Evolutionary conservation across 2,329 filamentous ascomycete genomes (phyloP).

Genomic region (Triangularia setosa): DNA sequence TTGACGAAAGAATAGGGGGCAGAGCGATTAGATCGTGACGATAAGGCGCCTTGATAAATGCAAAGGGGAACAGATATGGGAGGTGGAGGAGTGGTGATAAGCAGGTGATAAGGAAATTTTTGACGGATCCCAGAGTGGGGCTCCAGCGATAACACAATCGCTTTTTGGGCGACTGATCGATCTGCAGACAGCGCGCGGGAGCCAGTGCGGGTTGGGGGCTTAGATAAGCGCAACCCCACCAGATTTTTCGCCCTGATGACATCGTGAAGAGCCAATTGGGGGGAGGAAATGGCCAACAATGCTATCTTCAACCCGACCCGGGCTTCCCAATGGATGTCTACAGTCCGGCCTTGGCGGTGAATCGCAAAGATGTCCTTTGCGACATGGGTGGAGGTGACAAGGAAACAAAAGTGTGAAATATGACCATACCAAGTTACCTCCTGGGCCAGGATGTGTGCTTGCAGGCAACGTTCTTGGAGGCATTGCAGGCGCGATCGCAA

Average conservation of each 20-base stretch:
- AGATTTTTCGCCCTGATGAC: slow-evolving; percentile 1
- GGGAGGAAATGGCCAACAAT: background rate
- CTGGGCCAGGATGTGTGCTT: slow-evolving; percentile 36
- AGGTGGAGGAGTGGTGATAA: slow-evolving; percentile 24
- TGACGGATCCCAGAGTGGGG: slow-evolving; percentile 23
- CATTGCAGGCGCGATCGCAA: slow-evolving; percentile 26
- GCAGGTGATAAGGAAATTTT: slow-evolving; percentile 29
- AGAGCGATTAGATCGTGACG: slow-evolving; percentile 27
- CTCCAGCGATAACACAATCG: slow-evolving; percentile 16
- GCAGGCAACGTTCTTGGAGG: slow-evolving; percentile 36
- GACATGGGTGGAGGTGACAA: background rate
- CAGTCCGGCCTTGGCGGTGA: background rate
- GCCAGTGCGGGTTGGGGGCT: slow-evolving; percentile 2
- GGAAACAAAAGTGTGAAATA: background rate
- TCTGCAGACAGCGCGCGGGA: background rate
- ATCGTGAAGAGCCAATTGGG: slow-evolving; percentile 1
- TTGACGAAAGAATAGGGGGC: slow-evolving; percentile 6
- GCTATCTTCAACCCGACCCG: background rate
- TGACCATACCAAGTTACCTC: slow-evolving; percentile 38
- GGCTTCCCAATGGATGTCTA: background rate
- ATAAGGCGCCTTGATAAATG: slow-evolving; percentile 26
- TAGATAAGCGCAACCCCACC: slow-evolving; percentile 9
- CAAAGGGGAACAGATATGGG: slow-evolving; percentile 21
- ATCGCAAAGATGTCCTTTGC: background rate
- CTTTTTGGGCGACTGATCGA: background rate